Evolutionary conservation across 2,329 filamentous ascomycete genomes (phyloP).

Genomic region (Alternaria solani): DNA sequence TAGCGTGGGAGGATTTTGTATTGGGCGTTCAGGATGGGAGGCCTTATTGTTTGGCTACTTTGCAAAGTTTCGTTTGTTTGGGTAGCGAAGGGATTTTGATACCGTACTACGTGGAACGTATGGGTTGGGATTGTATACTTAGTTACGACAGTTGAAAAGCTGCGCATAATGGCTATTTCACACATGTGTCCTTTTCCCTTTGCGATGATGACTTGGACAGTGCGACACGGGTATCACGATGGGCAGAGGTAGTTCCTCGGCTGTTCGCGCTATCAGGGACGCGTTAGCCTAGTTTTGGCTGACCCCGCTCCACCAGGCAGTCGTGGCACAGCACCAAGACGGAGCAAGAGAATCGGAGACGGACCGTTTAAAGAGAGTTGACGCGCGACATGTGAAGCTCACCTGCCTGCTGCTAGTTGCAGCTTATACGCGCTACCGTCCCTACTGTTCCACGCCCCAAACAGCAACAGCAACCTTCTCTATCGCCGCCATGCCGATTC

Average conservation of each 20-base stretch:
- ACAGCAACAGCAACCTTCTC: neutral
- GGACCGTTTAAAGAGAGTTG: conserved; percentile 7
- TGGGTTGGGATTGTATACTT: conserved; percentile 5
- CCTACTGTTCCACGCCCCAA: neutral
- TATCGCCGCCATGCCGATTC: conserved; percentile 44
- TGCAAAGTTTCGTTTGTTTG: conserved; percentile 9
- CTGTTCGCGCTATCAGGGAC: neutral
- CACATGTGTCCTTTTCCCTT: neutral
- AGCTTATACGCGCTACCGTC: neutral
- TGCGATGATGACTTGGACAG: neutral
- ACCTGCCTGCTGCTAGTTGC: neutral
- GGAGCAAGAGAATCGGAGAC: neutral
- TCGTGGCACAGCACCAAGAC: conserved; percentile 5
- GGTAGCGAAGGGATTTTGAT: neutral
- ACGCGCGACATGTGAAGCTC: neutral
- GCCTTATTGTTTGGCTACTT: neutral
- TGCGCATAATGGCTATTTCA: neutral
- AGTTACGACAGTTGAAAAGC: neutral
- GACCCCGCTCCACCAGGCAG: neutral
- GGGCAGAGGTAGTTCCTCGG: conserved; percentile 5
- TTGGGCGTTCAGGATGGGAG: conserved; percentile 7
- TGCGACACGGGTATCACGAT: neutral
- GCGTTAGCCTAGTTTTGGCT: conserved; percentile 6
- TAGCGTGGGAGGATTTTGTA: conserved; percentile 14
- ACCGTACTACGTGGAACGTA: conserved; percentile 3